These are phyloP conservation scores for Heterobasidion occidentale DNA, from an alignment of 1,284 basidiomycete species.

Conservation along the genomic window DNA sequence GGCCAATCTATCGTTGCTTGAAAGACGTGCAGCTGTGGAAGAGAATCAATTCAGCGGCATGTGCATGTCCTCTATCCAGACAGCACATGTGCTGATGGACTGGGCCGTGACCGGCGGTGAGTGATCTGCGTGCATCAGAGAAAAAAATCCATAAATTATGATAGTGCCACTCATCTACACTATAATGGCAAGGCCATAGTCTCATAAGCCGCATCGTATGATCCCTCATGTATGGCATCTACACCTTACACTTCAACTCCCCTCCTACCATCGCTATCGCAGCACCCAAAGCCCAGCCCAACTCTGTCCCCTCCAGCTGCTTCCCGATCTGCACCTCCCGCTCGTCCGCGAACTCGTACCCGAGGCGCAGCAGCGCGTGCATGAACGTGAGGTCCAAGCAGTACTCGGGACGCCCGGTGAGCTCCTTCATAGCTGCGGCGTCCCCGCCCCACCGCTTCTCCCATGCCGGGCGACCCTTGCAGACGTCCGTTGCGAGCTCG, in stretches of 20 bases:
- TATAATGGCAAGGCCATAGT: too few species aligned
- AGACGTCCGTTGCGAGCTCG: constrained; percentile 62
- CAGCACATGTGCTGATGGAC: too few species aligned
- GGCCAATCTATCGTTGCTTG: too few species aligned
- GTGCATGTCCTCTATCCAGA: too few species aligned
- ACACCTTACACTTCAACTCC: constrained; percentile 43
- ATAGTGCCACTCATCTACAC: too few species aligned
- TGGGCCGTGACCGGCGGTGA: too few species aligned
- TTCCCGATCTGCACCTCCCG: constrained; percentile 78
- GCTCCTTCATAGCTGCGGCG: constrained; percentile 58
- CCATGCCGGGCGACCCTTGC: constrained; percentile 64
- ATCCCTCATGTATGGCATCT: constrained; percentile 4
- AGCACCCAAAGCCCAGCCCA: constrained; percentile 93
- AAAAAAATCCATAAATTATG: too few species aligned
- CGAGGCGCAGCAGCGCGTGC: constrained; percentile 78
- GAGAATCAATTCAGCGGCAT: too few species aligned
- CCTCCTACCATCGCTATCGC: constrained; percentile 68
- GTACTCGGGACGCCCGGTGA: constrained; percentile 83
- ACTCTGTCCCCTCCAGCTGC: constrained; percentile 84
- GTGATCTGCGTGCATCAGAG: too few species aligned
- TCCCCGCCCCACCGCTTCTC: constrained; percentile 43
- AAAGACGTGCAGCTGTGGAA: too few species aligned
- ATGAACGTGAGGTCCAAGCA: constrained; percentile 96
- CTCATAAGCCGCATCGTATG: too few species aligned
- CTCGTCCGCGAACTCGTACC: constrained; percentile 73